Conservation (phyloP, 2,329 filamentous ascomycete species). For the Colletotrichum sp. region DNA sequence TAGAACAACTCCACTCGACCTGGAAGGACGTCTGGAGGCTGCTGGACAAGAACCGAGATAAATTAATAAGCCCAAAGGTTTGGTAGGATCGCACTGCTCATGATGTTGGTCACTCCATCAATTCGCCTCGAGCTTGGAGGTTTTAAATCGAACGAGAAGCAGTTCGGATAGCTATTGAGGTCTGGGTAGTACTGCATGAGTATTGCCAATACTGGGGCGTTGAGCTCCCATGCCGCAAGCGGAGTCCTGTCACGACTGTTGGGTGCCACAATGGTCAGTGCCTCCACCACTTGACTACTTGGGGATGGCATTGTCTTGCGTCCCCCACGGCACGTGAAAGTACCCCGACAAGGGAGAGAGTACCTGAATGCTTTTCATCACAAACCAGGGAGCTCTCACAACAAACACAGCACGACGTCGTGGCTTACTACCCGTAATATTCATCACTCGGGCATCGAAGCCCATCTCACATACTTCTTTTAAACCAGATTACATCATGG, state of each 20-base stretch:
- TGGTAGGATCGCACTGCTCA: not conserved
- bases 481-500: constrained; percentile 29
- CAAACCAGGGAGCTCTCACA: not conserved
- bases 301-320: not conserved
- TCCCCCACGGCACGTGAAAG: not conserved
- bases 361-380: not conserved
- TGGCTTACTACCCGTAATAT: not conserved
- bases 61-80: not conserved
- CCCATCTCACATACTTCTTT: not conserved
- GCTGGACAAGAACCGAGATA: not conserved
- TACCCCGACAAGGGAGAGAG: not conserved
- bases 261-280: not conserved
- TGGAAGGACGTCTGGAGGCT: not conserved
- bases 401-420: not conserved
- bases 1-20: constrained; percentile 15
- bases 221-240: not conserved
- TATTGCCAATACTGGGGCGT: not conserved
- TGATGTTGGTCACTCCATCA: not conserved
- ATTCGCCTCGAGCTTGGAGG: not conserved
- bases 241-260: not conserved
- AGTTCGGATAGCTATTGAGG: not conserved
- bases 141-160: not conserved
- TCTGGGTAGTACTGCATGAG: not conserved
- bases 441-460: not conserved
- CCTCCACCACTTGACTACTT: not conserved